Evolutionary conservation across 1,284 basidiomycete species (phyloP).

Genomic region (Sphagnurus paluster): DNA sequence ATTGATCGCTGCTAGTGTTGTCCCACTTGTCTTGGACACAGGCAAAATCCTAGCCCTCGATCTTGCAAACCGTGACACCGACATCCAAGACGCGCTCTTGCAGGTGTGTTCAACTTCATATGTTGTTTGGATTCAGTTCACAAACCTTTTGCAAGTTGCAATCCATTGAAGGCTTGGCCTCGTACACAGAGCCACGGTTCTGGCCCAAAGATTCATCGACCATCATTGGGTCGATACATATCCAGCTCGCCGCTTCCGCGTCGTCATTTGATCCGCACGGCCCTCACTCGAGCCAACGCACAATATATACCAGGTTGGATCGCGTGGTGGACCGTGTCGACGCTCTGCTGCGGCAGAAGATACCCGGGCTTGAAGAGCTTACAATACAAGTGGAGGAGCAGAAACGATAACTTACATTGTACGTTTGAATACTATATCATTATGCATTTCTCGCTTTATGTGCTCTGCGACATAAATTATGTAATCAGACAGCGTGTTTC

Average conservation of each 20-base stretch:
- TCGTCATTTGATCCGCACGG: constrained; percentile 56
- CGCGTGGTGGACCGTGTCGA: constrained; percentile 78
- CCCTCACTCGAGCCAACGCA: constrained; percentile 47
- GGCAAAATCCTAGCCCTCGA: constrained; percentile 90
- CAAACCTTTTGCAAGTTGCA: constrained; percentile 32
- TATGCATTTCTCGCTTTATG: constrained; percentile 4
- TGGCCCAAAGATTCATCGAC: constrained; percentile 94
- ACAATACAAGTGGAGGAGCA: constrained; percentile 77
- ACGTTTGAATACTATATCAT: constrained; percentile 13
- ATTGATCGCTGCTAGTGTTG: constrained; percentile 92
- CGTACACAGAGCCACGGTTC: constrained; percentile 83
- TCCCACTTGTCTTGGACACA: constrained; percentile 93
- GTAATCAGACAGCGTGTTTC: too few species aligned
- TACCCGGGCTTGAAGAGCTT: constrained; percentile 82
- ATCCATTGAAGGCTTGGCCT: constrained; percentile 74
- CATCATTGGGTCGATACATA: constrained; percentile 88
- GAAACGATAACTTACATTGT: constrained; percentile 14
- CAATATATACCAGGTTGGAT: constrained; percentile 63
- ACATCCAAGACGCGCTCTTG: constrained; percentile 71
- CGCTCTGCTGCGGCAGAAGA: constrained; percentile 63
- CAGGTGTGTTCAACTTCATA: constrained; percentile 52
- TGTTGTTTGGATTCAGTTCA: constrained; percentile 4
- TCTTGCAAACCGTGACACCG: constrained; percentile 66
- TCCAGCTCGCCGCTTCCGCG: constrained; percentile 69
- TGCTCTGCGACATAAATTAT: too few species aligned